These are phyloP conservation scores for Carex myosuroides DNA, from an alignment of 176 grass and related monocot species.

Conservation along the genomic window DNA sequence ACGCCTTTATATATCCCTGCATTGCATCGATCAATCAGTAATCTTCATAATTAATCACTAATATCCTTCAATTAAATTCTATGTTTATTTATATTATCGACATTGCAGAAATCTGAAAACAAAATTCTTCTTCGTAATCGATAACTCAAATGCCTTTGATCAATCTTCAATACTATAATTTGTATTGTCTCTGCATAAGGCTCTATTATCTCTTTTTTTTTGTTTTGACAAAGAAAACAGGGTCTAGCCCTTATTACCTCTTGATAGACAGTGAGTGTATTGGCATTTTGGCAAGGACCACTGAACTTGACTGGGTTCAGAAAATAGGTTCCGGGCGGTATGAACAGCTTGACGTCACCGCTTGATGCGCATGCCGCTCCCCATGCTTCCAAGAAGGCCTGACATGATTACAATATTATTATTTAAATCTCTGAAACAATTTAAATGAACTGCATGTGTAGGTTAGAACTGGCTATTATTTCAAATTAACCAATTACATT, in stretches of 20 bases:
- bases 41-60: not conserved
- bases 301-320: constrained; percentile 41
- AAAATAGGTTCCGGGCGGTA: constrained; percentile 39
- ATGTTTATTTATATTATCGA: too few relatives aligned
- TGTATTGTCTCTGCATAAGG: not conserved
- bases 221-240: too few relatives aligned
- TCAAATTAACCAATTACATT: not conserved
- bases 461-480: too few relatives aligned
- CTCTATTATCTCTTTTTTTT: constrained; percentile 39
- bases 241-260: too few relatives aligned
- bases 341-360: constrained; percentile 28
- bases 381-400: constrained; percentile 51
- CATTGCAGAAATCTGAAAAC: too few relatives aligned
- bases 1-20: too few relatives aligned
- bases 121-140: too few relatives aligned
- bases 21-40: too few relatives aligned
- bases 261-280: constrained; percentile 36
- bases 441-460: not conserved
- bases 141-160: too few relatives aligned
- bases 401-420: not conserved
- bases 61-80: not conserved
- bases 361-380: constrained; percentile 29
- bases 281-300: constrained; percentile 41
- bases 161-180: too few relatives aligned
- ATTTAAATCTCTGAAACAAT: not conserved